Evolutionary conservation across 106 monocot genomes (phyloP).

Genomic region (Dendrobium nobile): DNA sequence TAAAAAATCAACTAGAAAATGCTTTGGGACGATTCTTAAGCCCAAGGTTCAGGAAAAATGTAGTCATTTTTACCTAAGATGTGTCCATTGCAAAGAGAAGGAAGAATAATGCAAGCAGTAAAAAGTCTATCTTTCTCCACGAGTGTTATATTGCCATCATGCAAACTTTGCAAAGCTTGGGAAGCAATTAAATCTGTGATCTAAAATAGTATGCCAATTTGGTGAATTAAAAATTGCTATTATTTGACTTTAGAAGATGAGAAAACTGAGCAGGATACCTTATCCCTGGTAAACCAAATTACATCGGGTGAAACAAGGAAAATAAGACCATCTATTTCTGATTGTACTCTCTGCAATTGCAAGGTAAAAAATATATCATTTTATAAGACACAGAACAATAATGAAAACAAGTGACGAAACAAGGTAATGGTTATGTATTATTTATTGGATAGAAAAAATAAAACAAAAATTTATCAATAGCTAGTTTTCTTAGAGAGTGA

Average conservation of each 20-base stretch:
- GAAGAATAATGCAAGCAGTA: slow-evolving; percentile 54
- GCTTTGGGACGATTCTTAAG: not conserved
- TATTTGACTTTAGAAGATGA: not conserved
- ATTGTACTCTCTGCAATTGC: slow-evolving; percentile 46
- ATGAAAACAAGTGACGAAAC: not conserved
- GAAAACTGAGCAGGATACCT: slow-evolving; percentile 31
- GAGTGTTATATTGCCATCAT: slow-evolving; percentile 30
- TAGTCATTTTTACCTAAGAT: slow-evolving; percentile 42
- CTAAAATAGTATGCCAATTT: slow-evolving; percentile 23
- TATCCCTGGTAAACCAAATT: slow-evolving; percentile 58
- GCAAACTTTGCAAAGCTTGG: slow-evolving; percentile 24
- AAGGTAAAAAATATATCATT: not conserved
- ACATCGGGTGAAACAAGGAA: slow-evolving; percentile 76
- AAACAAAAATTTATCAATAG: not conserved
- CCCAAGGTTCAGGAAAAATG: not conserved
- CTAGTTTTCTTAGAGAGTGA: not conserved
- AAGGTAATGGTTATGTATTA: not conserved
- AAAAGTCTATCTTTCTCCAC: slow-evolving; percentile 29
- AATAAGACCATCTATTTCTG: slow-evolving; percentile 41
- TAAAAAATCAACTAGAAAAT: not conserved
- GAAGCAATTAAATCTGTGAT: slow-evolving; percentile 39
- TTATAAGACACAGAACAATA: not conserved
- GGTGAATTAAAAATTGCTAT: not conserved
- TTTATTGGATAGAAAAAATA: not conserved
- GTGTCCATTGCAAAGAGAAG: slow-evolving; percentile 62